Percentiles rank a stretch among this genome's conserved stretches.
These are phyloP conservation scores for Kodamaea neixiangensis DNA, from an alignment of 805 yeast genomes.

Conservation along the genomic window DNA sequence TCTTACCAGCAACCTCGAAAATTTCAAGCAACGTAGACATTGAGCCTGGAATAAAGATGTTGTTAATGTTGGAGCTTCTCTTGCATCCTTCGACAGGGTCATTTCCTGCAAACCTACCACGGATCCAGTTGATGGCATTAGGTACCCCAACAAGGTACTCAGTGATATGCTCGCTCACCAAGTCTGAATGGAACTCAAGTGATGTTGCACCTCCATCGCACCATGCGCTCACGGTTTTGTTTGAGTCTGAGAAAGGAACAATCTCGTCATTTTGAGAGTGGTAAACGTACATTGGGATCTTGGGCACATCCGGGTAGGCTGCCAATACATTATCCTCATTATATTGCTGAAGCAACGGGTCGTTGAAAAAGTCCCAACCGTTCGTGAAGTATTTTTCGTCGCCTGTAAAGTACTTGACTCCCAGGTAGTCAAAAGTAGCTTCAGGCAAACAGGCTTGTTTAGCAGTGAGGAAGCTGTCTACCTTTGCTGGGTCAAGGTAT, in stretches of 20 bases:
- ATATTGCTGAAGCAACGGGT: slow-evolving; percentile 14
- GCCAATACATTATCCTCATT: slow-evolving; percentile 26
- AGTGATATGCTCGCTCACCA: slow-evolving; percentile 18
- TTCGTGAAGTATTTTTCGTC: slow-evolving; percentile 10
- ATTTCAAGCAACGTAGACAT: background rate
- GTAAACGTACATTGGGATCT: slow-evolving; percentile 14
- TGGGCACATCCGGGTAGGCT: slow-evolving; percentile 11
- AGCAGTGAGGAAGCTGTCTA: background rate
- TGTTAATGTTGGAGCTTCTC: slow-evolving; percentile 42
- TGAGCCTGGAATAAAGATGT: slow-evolving; percentile 47
- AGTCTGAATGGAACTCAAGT: slow-evolving; percentile 11
- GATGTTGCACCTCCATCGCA: slow-evolving; percentile 14
- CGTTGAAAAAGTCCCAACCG: slow-evolving; percentile 21
- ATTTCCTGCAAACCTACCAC: slow-evolving; percentile 17
- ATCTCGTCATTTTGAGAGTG: slow-evolving; percentile 15
- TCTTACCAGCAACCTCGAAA: background rate
- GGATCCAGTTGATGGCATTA: slow-evolving; percentile 22
- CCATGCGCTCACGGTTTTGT: slow-evolving; percentile 13
- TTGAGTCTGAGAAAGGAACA: slow-evolving; percentile 12
- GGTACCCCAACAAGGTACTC: slow-evolving; percentile 17
- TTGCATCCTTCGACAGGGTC: slow-evolving; percentile 21
- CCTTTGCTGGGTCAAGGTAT: background rate
- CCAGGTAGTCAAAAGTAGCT: background rate
- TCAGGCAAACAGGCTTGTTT: slow-evolving; percentile 1
- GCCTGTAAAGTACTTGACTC: slow-evolving; percentile 15